A percentile compares a stretch with the other conserved stretches of the same genome.
These are phyloP conservation scores for Globisporangium viniferum DNA, from an alignment of 352 stramenopile species.

Conservation along the genomic window DNA sequence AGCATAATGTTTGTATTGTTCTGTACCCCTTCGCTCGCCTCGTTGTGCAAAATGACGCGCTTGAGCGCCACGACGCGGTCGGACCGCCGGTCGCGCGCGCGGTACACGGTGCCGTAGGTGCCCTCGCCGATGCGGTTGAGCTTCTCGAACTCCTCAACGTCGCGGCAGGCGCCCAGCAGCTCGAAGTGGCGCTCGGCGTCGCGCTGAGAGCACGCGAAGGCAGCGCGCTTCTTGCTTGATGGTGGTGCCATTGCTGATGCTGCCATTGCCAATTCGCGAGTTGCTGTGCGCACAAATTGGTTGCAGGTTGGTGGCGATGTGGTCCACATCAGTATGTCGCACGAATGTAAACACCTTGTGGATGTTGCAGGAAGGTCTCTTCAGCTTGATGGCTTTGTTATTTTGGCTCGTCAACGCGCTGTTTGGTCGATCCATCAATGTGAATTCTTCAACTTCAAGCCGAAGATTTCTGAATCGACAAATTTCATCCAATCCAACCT, in stretches of 20 bases:
- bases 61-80: conserved; percentile 89
- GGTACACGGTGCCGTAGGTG: conserved; percentile 90
- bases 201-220: conserved; percentile 6
- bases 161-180: conserved; percentile 41
- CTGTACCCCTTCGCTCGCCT: conserved; percentile 84
- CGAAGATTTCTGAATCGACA: too few species aligned
- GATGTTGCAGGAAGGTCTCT: background rate
- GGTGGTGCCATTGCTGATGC: background rate
- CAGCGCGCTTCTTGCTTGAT: conserved; percentile 1
- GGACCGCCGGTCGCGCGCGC: conserved; percentile 62
- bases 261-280: background rate
- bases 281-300: background rate
- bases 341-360: background rate
- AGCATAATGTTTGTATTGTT: background rate
- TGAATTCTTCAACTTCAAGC: too few species aligned
- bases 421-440: too few species aligned
- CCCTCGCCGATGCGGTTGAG: conserved; percentile 82
- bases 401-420: background rate
- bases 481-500: too few species aligned
- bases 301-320: background rate
- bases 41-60: conserved; percentile 89
- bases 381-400: background rate
- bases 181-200: conserved; percentile 36
- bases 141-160: conserved; percentile 70
- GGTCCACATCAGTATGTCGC: background rate